Percentiles rank a stretch among this genome's conserved stretches.
Conservation (phyloP, 306 rosid genomes). For the Citrullus mucosospermus region DNA sequence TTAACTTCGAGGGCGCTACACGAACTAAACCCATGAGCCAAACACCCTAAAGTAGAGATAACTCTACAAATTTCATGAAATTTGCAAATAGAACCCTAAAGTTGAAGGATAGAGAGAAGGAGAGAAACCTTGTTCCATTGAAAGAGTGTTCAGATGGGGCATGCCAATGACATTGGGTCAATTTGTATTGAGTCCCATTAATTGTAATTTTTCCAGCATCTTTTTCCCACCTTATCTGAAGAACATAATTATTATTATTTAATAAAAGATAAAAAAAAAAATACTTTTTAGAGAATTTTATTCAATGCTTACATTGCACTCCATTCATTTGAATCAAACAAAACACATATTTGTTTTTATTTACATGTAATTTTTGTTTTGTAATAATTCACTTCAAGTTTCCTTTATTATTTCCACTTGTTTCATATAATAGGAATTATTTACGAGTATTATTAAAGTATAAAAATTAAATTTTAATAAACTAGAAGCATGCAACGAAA, state of each 20-base stretch:
- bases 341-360: no score
- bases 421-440: no score
- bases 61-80: not conserved
- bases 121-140: constrained; percentile 41
- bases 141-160: constrained; percentile 71
- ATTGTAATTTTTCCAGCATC: constrained; percentile 49
- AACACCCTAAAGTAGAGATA: not conserved
- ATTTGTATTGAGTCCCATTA: constrained; percentile 41
- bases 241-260: no score
- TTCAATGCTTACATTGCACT: no score
- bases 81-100: not conserved
- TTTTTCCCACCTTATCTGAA: constrained; percentile 38
- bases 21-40: not conserved
- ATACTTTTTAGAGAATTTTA: no score
- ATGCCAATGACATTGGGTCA: constrained; percentile 72
- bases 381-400: no score
- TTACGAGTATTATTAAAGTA: no score
- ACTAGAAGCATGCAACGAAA: not conserved
- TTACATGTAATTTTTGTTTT: no score
- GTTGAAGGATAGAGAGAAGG: not conserved
- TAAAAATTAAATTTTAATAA: no score
- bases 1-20: not conserved
- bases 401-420: no score
- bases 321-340: no score
- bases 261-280: no score